Evolutionary conservation across 2,329 filamentous ascomycete species (phyloP).

Genomic region (Aspergillus tanneri): DNA sequence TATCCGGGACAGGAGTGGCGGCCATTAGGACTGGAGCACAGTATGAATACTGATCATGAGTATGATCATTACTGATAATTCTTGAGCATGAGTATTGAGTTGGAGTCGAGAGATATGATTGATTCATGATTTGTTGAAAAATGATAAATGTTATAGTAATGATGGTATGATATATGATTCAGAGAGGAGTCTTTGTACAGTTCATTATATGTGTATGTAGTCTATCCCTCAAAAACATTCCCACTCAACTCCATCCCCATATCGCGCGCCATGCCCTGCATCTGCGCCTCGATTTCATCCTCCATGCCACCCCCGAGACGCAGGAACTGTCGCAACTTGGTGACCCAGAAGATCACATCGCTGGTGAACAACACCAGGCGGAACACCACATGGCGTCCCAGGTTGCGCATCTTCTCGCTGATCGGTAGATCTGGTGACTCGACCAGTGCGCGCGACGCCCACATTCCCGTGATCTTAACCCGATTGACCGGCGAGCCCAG

Average conservation of each 20-base stretch:
- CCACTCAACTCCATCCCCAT: constrained; percentile 90
- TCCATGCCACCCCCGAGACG: constrained; percentile 84
- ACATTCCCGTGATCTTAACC: constrained; percentile 88
- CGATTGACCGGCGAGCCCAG: constrained; percentile 85
- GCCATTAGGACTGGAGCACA: constrained; percentile 29
- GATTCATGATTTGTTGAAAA: no score
- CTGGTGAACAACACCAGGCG: constrained; percentile 70
- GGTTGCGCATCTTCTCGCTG: constrained; percentile 64
- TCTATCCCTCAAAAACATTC: constrained; percentile 78
- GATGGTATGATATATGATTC: no score
- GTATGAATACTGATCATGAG: constrained; percentile 16
- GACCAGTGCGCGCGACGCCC: constrained; percentile 82
- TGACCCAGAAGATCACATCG: constrained; percentile 81
- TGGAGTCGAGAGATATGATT: no score
- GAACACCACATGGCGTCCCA: constrained; percentile 79
- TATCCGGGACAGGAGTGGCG: constrained; percentile 52
- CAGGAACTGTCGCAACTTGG: constrained; percentile 72
- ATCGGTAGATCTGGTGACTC: constrained; percentile 67
- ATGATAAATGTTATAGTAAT: no score
- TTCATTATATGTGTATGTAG: background rate
- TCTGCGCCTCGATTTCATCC: constrained; percentile 83
- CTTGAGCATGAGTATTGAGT: no score
- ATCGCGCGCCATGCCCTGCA: constrained; percentile 84
- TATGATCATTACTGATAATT: no score
- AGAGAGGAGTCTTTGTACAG: no score